Base-by-base conservation (phyloP, 2,329 filamentous ascomycete genomes). In the Trichophaea hybrida region DNA sequence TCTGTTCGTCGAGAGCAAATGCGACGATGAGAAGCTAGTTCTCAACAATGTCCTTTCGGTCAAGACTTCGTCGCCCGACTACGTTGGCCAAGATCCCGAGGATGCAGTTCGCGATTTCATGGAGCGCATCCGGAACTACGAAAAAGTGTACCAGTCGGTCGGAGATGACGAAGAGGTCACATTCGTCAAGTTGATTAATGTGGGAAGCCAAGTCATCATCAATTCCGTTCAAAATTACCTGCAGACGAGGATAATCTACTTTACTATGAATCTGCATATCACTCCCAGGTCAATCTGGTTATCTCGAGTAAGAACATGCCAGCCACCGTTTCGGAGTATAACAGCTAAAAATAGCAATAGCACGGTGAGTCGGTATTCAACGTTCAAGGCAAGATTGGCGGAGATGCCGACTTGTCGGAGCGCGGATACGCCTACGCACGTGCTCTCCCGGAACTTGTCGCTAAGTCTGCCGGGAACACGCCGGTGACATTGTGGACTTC, bases 21-120 rank as follows among this genome's bases (percentile, higher is more conserved):
- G 93, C 72, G 91, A 98, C 70, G 85, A 96, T 67, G 90, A 97
- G 72, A 85, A 91, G 49, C 76, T 97, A 66, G 95, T 98, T 75
- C 95, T 96, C 89, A 87, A 84, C 76, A 98, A 98, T 73, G 96
- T 98, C 66, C 82, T 90, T 66, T 90, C 96, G 71, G 93, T 98
- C 69, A 98, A 98, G 78, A 91, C 89, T 1, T 94, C 88, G 32
- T 94, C 88, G 59, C 93, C 93, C 1, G 93, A 98, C 74, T 98
- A 98, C 72, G 77, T 83, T 60, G 93, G 90, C 58, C 89, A 95
- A 72, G 93, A 98, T 70, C 93, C 93, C 1, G 93, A 98, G 72
- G 77, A 81, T 61, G 93, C 93, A 2, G 93, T 90, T 8, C 79
- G 83, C 59, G 93, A 98, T 72, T 98, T 98, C 75, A 84, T 88